These are phyloP conservation scores for Edaphochlamys debaryana DNA, from an alignment of 139 green algal species.

Conservation along the genomic window DNA sequence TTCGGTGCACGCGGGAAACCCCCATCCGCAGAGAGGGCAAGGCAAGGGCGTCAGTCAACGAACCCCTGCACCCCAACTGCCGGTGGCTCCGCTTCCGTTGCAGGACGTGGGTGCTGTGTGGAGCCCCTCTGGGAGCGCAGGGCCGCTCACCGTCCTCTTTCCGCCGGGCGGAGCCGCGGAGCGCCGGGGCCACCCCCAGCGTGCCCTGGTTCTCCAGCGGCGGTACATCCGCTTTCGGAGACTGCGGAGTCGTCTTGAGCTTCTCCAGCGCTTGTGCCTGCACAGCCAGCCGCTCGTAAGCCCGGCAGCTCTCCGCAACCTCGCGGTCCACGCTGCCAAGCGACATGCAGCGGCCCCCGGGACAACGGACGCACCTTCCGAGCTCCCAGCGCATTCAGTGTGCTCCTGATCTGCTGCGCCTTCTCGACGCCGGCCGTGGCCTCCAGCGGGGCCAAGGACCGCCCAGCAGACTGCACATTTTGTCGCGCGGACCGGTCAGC, in stretches of 20 bases:
- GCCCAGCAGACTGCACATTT: slow-evolving; percentile 9
- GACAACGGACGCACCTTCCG: too few species aligned
- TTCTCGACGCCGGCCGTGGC: slow-evolving; percentile 20
- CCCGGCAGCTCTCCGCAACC: too few species aligned
- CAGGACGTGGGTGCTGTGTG: too few species aligned
- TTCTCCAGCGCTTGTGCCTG: slow-evolving; percentile 8
- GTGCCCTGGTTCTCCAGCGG: slow-evolving; percentile 29
- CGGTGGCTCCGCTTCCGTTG: too few species aligned
- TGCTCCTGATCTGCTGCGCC: slow-evolving; percentile 26
- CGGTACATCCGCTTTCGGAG: slow-evolving; percentile 44
- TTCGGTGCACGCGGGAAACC: too few species aligned
- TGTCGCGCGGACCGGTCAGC: neutral
- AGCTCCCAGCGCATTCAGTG: neutral
- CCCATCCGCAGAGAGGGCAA: too few species aligned
- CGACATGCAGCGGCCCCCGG: too few species aligned
- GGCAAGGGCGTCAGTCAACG: too few species aligned
- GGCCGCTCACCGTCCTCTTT: neutral
- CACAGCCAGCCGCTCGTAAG: too few species aligned
- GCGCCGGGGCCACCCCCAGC: neutral
- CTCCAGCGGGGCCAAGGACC: slow-evolving; percentile 34
- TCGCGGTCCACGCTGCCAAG: too few species aligned
- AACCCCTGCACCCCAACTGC: too few species aligned
- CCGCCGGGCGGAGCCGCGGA: slow-evolving; percentile 13
- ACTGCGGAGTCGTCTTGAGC: slow-evolving; percentile 31
- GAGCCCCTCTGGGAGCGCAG: too few species aligned